Conservation (phyloP, 2,329 filamentous ascomycete species). For the Fusarium sterilihyphosum region DNA sequence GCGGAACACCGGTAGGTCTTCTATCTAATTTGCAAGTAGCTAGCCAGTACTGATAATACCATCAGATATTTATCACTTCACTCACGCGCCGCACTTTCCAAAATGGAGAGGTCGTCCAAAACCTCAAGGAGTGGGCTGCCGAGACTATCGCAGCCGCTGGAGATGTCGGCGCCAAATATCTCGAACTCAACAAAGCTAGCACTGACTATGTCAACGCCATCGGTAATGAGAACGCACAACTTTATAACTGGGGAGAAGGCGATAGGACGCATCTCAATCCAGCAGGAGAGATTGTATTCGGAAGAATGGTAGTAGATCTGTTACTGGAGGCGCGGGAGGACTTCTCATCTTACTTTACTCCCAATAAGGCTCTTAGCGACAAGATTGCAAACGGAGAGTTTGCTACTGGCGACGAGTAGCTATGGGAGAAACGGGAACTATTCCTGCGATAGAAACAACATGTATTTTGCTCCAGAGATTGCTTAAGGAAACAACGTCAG, state of each 20-base stretch:
- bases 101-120: background rate
- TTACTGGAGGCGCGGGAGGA: background rate
- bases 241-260: background rate
- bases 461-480: accelerated
- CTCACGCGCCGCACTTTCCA: background rate
- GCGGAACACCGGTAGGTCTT: background rate
- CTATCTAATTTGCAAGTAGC: no score
- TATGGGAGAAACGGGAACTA: accelerated
- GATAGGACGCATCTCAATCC: constrained; percentile 6
- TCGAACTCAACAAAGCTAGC: constrained; percentile 3
- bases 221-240: background rate
- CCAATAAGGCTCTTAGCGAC: background rate
- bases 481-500: accelerated
- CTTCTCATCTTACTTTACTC: background rate
- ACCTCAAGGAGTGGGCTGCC: constrained; percentile 10
- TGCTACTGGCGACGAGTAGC: background rate
- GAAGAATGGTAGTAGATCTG: constrained; percentile 6
- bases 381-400: constrained; percentile 11
- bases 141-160: background rate
- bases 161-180: background rate
- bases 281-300: background rate
- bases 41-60: no score
- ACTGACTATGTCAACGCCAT: constrained; percentile 8
- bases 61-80: background rate
- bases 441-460: accelerated